Base-by-base conservation (phyloP, 441 rosid species). In the Syzygium malaccense region DNA sequence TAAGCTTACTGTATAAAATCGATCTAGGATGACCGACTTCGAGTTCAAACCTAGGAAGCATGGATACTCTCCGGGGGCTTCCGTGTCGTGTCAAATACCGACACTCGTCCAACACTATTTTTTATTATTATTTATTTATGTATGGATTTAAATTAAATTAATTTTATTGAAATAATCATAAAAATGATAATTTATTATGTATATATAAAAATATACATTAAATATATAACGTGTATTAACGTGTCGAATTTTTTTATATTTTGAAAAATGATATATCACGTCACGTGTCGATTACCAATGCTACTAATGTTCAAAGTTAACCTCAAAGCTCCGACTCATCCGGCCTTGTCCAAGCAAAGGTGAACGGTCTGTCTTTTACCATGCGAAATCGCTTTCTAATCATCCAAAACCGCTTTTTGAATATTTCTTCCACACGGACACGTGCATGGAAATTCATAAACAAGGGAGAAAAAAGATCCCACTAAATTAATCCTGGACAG, bases 221-320 rank as follows among this genome's bases (percentile, higher is more conserved):
- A 45, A 45, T 45, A 45, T 45, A 45, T 45, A 45, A 45, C 8
- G 8, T 45, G 48, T 45, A 7, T 7, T 0, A 45, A 45, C 48
- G 48, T 45, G 2, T 45, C 8, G 1, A 45, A 45, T 45, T 41
- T 45, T 6, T 45, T 7, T 41, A 41, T 41, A 7, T 45, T 45
- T 45, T 45, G 6, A 45, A 7, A 45, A 45, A 45, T 45, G 1
- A 45, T 4, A 2, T 41, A 4, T 41, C 6, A 1, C 1, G 1
- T 41, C 45, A 3, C 7, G 7, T 7, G 48, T 1, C 8, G 8
- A 1, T 0, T 45, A 5, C 45, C 45, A 8, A 41, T 41, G 7
- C 8, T 45, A 45, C 48, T 45, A 7, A 45, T 45, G 19, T 62
- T n/a, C 71, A 62, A n/a, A n/a, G 19, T n/a, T 5, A 14, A 55